Percentiles rank a stretch among this genome's conserved stretches.
These are phyloP conservation scores for Sarcomyxa edulis DNA, from an alignment of 768 basidiomycete species.

Conservation along the genomic window DNA sequence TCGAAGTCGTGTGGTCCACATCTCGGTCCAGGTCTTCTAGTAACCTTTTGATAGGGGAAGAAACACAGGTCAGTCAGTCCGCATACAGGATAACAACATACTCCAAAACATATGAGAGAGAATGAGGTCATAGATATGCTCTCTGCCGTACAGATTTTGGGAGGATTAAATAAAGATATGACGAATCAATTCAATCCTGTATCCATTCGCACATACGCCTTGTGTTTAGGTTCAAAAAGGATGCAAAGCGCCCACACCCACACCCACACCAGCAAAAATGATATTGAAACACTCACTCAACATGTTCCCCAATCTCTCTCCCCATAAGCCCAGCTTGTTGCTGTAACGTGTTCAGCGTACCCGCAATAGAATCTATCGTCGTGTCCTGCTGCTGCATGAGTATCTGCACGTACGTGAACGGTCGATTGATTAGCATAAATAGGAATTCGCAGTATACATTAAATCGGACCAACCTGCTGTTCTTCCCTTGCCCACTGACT, in stretches of 20 bases:
- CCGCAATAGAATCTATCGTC: constrained; percentile 82
- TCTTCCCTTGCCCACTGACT: constrained; percentile 81
- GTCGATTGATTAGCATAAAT: too few relatives aligned
- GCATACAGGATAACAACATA: not conserved
- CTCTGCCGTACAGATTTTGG: too few relatives aligned
- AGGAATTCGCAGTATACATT: too few relatives aligned
- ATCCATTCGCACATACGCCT: too few relatives aligned
- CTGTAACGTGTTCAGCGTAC: constrained; percentile 77
- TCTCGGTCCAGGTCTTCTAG: constrained; percentile 71
- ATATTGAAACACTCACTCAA: constrained; percentile 50
- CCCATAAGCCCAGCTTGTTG: constrained; percentile 96
- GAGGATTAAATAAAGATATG: too few relatives aligned
- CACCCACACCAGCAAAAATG: not conserved
- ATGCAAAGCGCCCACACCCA: constrained; percentile 3
- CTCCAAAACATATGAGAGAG: not conserved
- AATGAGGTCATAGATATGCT: too few relatives aligned
- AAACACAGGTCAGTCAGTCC: constrained; percentile 1
- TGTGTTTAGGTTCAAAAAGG: constrained; percentile 1
- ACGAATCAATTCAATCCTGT: too few relatives aligned
- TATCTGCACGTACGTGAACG: constrained; percentile 50
- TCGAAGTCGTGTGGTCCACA: constrained; percentile 64
- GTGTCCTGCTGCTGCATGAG: constrained; percentile 87
- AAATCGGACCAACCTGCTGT: constrained; percentile 55
- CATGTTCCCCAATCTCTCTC: constrained; percentile 86
- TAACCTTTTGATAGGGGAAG: constrained; percentile 45